Percentiles rank a stretch among this genome's conserved stretches.
Conservation (phyloP, 2,329 filamentous ascomycete species). For the Conoideocrella luteorostrata region DNA sequence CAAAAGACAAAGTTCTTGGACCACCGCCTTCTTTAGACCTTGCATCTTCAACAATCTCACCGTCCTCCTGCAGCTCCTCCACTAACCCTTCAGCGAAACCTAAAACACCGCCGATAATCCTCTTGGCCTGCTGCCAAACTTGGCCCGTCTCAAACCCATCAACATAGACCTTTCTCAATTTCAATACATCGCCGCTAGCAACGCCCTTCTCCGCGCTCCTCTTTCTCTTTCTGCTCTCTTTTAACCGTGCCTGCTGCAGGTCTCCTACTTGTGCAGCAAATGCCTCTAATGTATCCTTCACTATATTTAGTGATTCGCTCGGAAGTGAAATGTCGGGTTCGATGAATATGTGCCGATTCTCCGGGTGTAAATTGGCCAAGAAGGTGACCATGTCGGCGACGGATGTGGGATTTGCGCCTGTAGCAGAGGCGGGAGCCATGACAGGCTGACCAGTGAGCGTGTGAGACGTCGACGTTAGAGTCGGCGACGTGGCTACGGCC, state of each 20-base stretch:
- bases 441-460: constrained; percentile 49
- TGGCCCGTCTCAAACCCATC: constrained; percentile 84
- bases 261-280: constrained; percentile 69
- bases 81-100: constrained; percentile 41
- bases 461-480: constrained; percentile 58
- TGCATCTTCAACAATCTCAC: constrained; percentile 35
- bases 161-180: constrained; percentile 75
- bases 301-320: constrained; percentile 62
- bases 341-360: constrained; percentile 68
- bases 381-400: constrained; percentile 41
- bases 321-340: constrained; percentile 63
- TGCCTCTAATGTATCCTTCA: constrained; percentile 74
- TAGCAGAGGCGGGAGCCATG: constrained; percentile 32
- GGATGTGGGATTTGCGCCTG: constrained; percentile 24
- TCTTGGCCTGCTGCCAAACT: constrained; percentile 88
- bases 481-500: constrained; percentile 44
- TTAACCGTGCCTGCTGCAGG: constrained; percentile 62
- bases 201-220: constrained; percentile 42
- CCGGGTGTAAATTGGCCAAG: constrained; percentile 49
- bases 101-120: constrained; percentile 61
- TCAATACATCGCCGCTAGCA: constrained; percentile 50
- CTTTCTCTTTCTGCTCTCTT: constrained; percentile 73
- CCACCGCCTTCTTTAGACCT: constrained; percentile 26
- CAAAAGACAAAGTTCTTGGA: constrained; percentile 19
- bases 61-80: constrained; percentile 40